Percentiles rank a stretch among this genome's conserved stretches.
These are phyloP conservation scores for Podospora conica DNA, from an alignment of 495 filamentous ascomycete genomes.

Conservation along the genomic window DNA sequence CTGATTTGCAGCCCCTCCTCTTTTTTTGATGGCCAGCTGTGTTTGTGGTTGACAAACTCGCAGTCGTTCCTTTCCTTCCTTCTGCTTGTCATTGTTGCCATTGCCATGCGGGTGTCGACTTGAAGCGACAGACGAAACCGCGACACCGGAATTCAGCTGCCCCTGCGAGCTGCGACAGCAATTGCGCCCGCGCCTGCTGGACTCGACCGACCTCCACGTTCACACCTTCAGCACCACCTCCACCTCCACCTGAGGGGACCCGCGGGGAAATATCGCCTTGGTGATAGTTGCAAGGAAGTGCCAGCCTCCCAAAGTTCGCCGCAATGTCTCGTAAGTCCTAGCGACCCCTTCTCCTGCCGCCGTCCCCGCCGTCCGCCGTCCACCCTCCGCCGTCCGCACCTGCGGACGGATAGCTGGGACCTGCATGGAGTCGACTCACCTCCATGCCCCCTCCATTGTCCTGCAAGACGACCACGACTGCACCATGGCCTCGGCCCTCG, in stretches of 20 bases:
- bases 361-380: neutral
- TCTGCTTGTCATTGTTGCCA: slow-evolving; percentile 2
- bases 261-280: neutral
- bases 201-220: neutral
- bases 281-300: neutral
- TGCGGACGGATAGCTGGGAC: too few relatives aligned
- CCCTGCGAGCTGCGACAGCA: neutral
- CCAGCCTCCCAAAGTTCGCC: neutral
- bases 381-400: too few relatives aligned
- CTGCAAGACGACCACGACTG: neutral
- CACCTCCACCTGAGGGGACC: neutral
- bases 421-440: too few relatives aligned
- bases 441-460: slow-evolving; percentile 7
- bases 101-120: neutral
- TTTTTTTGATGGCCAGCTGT: slow-evolving; percentile 25
- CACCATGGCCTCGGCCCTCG: neutral
- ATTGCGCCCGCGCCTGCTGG: neutral
- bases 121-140: slow-evolving; percentile 1
- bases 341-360: neutral
- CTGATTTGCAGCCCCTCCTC: slow-evolving; percentile 14
- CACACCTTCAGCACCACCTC: neutral
- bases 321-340: neutral
- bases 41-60: slow-evolving; percentile 32
- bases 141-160: neutral
- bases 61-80: slow-evolving; percentile 26